Evolutionary conservation across 2,329 filamentous ascomycete genomes (phyloP).

Genomic region (Colletotrichum liaoningense): DNA sequence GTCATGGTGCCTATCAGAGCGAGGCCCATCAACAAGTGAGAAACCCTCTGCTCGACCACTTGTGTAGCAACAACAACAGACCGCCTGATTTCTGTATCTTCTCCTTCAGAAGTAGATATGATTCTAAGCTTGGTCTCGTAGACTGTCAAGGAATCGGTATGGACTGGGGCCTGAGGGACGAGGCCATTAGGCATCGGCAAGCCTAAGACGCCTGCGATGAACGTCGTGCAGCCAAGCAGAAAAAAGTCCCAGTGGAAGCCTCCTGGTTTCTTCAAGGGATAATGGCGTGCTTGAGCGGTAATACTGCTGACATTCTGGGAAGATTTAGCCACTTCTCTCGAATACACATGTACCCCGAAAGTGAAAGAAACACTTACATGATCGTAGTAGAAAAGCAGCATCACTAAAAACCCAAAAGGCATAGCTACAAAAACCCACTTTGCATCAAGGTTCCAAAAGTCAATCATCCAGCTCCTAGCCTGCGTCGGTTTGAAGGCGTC

Average conservation of each 20-base stretch:
- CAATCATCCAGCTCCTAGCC: constrained; percentile 59
- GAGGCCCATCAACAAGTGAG: constrained; percentile 66
- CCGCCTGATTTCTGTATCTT: constrained; percentile 52
- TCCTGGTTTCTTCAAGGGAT: constrained; percentile 66
- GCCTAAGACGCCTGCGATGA: constrained; percentile 65
- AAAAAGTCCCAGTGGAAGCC: constrained; percentile 73
- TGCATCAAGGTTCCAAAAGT: constrained; percentile 63
- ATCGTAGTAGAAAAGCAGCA: constrained; percentile 67
- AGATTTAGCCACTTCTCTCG: neutral
- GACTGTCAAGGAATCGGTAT: constrained; percentile 63
- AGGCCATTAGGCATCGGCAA: constrained; percentile 69
- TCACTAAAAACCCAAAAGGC: constrained; percentile 64
- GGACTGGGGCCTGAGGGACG: constrained; percentile 68
- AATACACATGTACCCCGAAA: no score
- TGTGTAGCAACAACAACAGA: constrained; percentile 55
- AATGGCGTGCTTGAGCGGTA: constrained; percentile 66
- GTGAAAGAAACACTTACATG: constrained; percentile 49
- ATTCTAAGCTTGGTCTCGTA: constrained; percentile 53
- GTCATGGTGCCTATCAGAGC: constrained; percentile 55
- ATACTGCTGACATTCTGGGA: constrained; percentile 62
- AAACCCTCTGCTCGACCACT: constrained; percentile 67
- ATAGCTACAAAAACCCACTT: constrained; percentile 65
- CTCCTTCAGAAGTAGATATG: constrained; percentile 53
- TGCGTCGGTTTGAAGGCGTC: constrained; percentile 59
- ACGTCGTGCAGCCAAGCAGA: constrained; percentile 66